Evolutionary conservation across 805 yeast species (phyloP), one percentile per base, ranked within the genome.

Genomic region (Priceomyces melissophilus): DNA sequence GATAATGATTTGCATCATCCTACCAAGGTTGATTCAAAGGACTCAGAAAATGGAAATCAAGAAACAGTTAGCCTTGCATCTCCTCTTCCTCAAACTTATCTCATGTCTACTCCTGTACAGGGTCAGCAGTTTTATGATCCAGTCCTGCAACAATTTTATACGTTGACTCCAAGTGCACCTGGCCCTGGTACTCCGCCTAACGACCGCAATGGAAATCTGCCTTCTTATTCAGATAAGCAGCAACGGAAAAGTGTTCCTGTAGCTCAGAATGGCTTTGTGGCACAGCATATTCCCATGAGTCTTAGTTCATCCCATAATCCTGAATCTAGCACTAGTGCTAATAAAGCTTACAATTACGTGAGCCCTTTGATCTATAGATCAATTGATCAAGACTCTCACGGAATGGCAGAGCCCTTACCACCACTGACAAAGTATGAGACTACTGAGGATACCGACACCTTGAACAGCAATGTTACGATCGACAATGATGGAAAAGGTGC

Each of bases 41-140:
- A 43, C 11, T 16, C 44, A 30, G 34, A 47, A 23, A 37, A 32
- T 30, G 38, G 38, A 12, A 25, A 12, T 12, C 13, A 23, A 15
- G 25, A 5, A 25, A 23, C 12, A 8, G 4, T 8, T 4, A 20
- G 25, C 25, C 14, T 13, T 14, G 38, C 29, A 3, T 32, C 44
- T n/a, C 10, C 25, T 23, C 28, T 30, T 17, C 37, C 27, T 10
- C 43, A 17, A 37, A 32, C 35, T n/a, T 32, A 27, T 10, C 35
- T 20, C 30, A 17, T 27, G 11, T 23, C 44, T 13, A 38, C 41
- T 53, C 38, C 56, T 17, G 32, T 49, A 40, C 69, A 58, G 43
- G 62, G 67, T 4, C 73, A 66, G 45, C 71, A 64, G 44, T 66
- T 64, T 41, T 69, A 67, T 47, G 73, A 69, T 43, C 74, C 74